Evolutionary conservation across 208 protist species (phyloP).

Genomic region (Entamoeba moshkovskii): DNA sequence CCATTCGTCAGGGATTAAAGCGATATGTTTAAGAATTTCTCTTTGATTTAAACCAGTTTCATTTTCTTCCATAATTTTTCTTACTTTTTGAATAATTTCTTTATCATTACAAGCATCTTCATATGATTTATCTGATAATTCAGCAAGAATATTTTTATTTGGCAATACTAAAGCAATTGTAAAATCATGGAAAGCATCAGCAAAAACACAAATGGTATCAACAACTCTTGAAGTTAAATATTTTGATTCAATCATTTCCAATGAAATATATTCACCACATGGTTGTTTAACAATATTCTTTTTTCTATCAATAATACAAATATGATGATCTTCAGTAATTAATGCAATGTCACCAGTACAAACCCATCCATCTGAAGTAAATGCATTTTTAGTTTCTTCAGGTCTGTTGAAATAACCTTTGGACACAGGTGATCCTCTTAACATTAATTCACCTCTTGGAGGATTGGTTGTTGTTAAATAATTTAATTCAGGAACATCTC

Average conservation of each 20-base stretch:
- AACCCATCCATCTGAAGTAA: background rate
- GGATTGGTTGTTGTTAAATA: background rate
- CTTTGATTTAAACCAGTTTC: too few relatives aligned
- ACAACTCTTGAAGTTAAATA: background rate
- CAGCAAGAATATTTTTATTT: too few relatives aligned
- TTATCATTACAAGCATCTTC: too few relatives aligned
- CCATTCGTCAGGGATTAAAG: slow-evolving; percentile 7
- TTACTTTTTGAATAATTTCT: too few relatives aligned
- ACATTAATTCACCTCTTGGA: slow-evolving; percentile 19
- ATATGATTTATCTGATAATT: too few relatives aligned
- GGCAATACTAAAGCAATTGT: too few relatives aligned
- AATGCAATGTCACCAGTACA: slow-evolving; percentile 1
- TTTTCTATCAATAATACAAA: slow-evolving; percentile 11
- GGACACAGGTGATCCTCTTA: slow-evolving; percentile 27
- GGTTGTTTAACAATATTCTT: background rate
- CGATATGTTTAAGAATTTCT: slow-evolving; percentile 16
- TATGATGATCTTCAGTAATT: background rate
- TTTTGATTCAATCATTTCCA: background rate
- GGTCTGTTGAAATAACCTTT: slow-evolving; percentile 27
- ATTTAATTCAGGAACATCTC: background rate
- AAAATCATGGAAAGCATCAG: too few relatives aligned
- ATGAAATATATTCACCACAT: background rate
- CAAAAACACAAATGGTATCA: too few relatives aligned
- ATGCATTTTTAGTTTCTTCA: background rate
- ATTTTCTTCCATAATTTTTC: too few relatives aligned